A percentile compares a stretch with the other conserved stretches of the same genome.
Evolutionary conservation across 2,329 filamentous ascomycete genomes (phyloP).

Genomic region (Sporothrix schenckii): DNA sequence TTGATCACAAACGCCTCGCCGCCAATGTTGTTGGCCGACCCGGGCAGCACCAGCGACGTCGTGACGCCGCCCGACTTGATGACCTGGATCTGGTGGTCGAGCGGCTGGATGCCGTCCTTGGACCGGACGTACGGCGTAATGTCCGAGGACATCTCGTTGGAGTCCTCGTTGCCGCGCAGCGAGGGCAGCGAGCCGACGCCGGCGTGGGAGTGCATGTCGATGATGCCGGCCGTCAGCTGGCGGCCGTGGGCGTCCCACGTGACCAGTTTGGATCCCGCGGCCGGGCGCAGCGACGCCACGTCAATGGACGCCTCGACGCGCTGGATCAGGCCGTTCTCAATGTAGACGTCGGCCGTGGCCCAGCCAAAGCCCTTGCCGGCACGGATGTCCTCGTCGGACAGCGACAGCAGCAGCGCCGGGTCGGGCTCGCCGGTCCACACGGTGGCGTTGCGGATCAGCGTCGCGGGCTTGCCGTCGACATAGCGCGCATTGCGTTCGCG

Average conservation of each 20-base stretch:
- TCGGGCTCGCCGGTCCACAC: constrained; percentile 67
- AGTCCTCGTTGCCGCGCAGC: constrained; percentile 59
- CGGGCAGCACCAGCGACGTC: constrained; percentile 67
- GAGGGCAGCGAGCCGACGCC: constrained; percentile 62
- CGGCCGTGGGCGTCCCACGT: constrained; percentile 61
- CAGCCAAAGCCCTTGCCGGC: constrained; percentile 64
- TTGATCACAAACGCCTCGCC: constrained; percentile 72
- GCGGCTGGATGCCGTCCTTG: constrained; percentile 65
- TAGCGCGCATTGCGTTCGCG: constrained; percentile 64
- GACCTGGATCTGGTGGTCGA: constrained; percentile 66
- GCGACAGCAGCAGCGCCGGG: constrained; percentile 45
- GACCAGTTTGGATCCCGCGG: neutral
- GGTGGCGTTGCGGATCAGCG: constrained; percentile 67
- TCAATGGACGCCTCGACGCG: constrained; percentile 53
- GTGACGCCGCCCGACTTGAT: constrained; percentile 76
- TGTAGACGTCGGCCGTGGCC: constrained; percentile 61
- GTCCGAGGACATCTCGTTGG: constrained; percentile 65
- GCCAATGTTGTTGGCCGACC: constrained; percentile 72
- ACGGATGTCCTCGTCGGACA: constrained; percentile 57
- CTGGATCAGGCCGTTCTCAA: constrained; percentile 64
- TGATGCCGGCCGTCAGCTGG: constrained; percentile 66
- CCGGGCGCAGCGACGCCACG: neutral
- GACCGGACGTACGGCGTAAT: constrained; percentile 70
- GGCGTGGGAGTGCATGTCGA: constrained; percentile 73
- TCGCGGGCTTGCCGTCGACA: constrained; percentile 60